These are phyloP conservation scores for Pterula multifida DNA, from an alignment of 1,284 basidiomycete genomes.

Conservation along the genomic window DNA sequence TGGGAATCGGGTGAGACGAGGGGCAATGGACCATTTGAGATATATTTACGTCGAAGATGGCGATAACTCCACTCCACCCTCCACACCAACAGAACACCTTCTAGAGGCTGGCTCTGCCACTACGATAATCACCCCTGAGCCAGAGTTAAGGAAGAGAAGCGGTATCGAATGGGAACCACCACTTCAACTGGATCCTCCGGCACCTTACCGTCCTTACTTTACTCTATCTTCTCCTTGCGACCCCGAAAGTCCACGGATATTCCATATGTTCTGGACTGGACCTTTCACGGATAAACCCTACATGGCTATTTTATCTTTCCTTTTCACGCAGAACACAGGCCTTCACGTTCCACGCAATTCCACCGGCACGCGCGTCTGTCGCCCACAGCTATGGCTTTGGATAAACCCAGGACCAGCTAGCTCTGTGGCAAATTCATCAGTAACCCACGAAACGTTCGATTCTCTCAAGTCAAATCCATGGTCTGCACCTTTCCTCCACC, in stretches of 20 bases:
- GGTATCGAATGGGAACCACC: conserved; percentile 34
- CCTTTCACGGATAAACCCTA: conserved; percentile 81
- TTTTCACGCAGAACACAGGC: conserved; percentile 75
- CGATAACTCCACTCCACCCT: conserved; percentile 14
- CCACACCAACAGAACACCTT: conserved; percentile 9
- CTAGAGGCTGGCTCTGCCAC: conserved; percentile 10
- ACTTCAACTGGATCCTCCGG: conserved; percentile 24
- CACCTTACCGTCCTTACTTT: conserved; percentile 41
- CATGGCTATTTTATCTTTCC: conserved; percentile 65
- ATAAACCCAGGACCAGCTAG: conserved; percentile 71
- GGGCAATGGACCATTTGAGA: conserved; percentile 50
- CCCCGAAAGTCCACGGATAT: conserved; percentile 56
- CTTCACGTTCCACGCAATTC: conserved; percentile 37
- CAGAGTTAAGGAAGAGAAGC: conserved; percentile 25
- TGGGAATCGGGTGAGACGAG: conserved; percentile 45
- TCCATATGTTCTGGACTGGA: conserved; percentile 83
- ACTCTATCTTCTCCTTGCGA: conserved; percentile 49
- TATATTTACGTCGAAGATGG: conserved; percentile 57
- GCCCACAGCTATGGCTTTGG: conserved; percentile 81
- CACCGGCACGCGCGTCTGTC: conserved; percentile 34
- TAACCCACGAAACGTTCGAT: conserved; percentile 56
- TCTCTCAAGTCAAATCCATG: conserved; percentile 68
- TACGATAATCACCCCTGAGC: conserved; percentile 18
- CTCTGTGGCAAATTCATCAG: conserved; percentile 60
- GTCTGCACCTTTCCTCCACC: conserved; percentile 77